Base-by-base conservation (phyloP, 768 basidiomycete genomes). In the Lactarius sanguifluus region DNA sequence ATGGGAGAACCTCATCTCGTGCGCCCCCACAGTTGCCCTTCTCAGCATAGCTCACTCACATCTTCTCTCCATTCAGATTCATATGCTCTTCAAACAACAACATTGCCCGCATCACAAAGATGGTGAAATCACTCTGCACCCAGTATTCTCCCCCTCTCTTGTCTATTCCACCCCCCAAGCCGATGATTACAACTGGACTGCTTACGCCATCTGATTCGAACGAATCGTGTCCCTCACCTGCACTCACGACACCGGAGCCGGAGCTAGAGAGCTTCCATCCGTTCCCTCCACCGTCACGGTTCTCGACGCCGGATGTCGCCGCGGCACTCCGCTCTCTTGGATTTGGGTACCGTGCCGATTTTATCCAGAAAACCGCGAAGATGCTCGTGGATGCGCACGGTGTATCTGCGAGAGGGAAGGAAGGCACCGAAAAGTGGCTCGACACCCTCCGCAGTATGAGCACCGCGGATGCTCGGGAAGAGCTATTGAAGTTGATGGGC, bases 11-110 rank as follows among this genome's bases (percentile, higher is more conserved):
- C 83, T 98, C 34, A 79, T 98, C 54, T 94, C 93, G 95, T 97
- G 76, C 72, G 92, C 86, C 9, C 15, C 32, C 20, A 23, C 36
- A 66, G 45, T 66, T 15, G 32, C 59, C 12, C 30, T 59, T 10
- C 28, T 32, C 16, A 10, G 1, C 25, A 23, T 16, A 23, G 45
- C 52, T 62, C 43, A 36, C 54, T 55, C 32, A 47, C 41, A 7
- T 47, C 62, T 12, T 47, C 9, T 43, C 8, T 36, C 8, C 30
- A 1, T 54, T 6, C 61, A 96, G 96, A 10, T 99, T 98, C 79
- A 97, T 99, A 70, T 98, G 96, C 74, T 97, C 95, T 2, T 92
- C 94, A 2, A 98, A 98, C 73, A 98, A 98, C 76, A 95, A 98
- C 72, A 98, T 99, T 59, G 78, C 86, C 6, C 91, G 97, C 7